These are phyloP conservation scores for Taphrina sp. DNA, from an alignment of 1,139 yeast species.

Conservation along the genomic window DNA sequence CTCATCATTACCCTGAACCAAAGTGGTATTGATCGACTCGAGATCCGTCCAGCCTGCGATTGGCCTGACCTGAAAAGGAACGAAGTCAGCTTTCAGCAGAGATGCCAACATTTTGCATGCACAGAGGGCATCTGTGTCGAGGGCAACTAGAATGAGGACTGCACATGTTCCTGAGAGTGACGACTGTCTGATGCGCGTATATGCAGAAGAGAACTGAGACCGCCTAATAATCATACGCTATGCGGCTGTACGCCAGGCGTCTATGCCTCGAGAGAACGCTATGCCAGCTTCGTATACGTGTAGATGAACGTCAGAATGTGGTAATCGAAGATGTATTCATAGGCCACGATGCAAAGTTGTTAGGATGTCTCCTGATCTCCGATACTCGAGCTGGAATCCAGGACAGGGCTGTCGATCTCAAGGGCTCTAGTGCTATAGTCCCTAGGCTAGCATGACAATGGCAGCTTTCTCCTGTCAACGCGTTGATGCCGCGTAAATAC, in stretches of 20 bases:
- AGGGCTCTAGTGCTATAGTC: no score
- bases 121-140: slow-evolving; percentile 89
- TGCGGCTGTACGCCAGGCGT: neutral
- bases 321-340: no score
- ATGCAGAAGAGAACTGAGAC: slow-evolving; percentile 42
- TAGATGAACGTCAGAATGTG: no score
- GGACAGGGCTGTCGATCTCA: no score
- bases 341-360: no score
- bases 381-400: no score
- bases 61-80: slow-evolving; percentile 86
- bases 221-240: slow-evolving; percentile 43
- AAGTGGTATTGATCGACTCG: slow-evolving; percentile 56
- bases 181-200: slow-evolving; percentile 41
- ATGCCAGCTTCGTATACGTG: no score
- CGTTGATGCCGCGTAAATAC: no score
- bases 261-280: no score
- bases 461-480: no score
- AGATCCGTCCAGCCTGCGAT: slow-evolving; percentile 91
- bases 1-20: slow-evolving; percentile 58
- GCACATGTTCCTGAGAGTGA: slow-evolving; percentile 76
- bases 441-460: no score
- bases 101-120: slow-evolving; percentile 71
- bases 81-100: slow-evolving; percentile 71
- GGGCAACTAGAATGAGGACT: slow-evolving; percentile 79
- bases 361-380: no score